phyloP scores from a whole-genome alignment of 257 asterid species.

The Eucommia ulmoides region DNA sequence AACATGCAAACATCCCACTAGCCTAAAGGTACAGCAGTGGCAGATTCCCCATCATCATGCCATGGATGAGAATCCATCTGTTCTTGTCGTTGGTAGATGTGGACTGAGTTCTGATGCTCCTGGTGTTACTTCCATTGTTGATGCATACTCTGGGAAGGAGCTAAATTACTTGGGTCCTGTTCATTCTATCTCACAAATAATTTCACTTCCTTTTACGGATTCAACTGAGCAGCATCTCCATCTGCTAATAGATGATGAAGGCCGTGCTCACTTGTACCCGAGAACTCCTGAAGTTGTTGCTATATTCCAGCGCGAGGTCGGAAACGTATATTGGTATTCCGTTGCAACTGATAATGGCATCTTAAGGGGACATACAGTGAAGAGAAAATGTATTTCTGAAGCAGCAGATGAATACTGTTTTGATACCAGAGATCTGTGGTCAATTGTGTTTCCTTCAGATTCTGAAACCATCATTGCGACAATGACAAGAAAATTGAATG shows the following conservation, averaged over 20 bases:
- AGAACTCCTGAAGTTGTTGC: slow-evolving; percentile 76
- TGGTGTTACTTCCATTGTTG: slow-evolving; percentile 74
- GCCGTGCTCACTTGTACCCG: slow-evolving; percentile 68
- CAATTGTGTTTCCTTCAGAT: slow-evolving; percentile 77
- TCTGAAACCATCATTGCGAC: slow-evolving; percentile 81
- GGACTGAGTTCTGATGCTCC: slow-evolving; percentile 50
- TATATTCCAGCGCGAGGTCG: slow-evolving; percentile 51
- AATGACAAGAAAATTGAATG: slow-evolving; percentile 61
- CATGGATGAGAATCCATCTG: slow-evolving; percentile 85
- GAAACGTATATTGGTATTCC: slow-evolving; percentile 82
- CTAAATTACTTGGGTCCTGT: slow-evolving; percentile 37
- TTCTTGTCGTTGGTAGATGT: slow-evolving; percentile 84
- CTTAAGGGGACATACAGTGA: slow-evolving; percentile 68
- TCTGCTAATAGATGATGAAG: slow-evolving; percentile 54
- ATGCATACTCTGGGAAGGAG: slow-evolving; percentile 80
- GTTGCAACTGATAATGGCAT: slow-evolving; percentile 49
- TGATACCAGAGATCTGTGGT: slow-evolving; percentile 59
- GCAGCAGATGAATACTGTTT: slow-evolving; percentile 60
- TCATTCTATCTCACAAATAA: slow-evolving; percentile 66
- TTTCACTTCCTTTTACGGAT: slow-evolving; percentile 80
- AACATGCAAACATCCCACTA: slow-evolving; percentile 57
- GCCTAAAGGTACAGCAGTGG: slow-evolving; percentile 77
- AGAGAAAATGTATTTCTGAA: slow-evolving; percentile 36
- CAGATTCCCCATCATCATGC: slow-evolving; percentile 99
- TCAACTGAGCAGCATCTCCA: slow-evolving; percentile 80